phyloP scores from a whole-genome alignment of 768 basidiomycete species.

The Kwoniella pini region DNA sequence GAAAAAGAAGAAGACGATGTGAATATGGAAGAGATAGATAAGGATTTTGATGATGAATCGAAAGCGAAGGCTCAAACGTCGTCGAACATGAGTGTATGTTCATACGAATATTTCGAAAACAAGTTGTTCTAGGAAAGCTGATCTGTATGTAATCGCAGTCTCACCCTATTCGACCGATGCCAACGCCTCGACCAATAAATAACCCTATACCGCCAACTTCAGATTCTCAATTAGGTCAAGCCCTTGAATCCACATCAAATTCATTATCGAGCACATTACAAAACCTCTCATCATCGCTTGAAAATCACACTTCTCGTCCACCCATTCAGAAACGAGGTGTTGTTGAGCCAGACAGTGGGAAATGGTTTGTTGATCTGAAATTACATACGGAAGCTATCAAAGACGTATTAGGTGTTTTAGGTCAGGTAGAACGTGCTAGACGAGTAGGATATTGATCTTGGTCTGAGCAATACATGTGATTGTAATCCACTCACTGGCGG shows the following conservation, averaged over 20 bases:
- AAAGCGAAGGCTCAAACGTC: background rate
- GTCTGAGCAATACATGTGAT: no score
- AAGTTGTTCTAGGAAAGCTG: no score
- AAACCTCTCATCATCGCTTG: slow-evolving; percentile 17
- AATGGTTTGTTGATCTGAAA: slow-evolving; percentile 23
- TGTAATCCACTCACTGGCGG: no score
- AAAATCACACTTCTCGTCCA: slow-evolving; percentile 2
- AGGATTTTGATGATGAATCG: background rate
- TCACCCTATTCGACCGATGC: background rate
- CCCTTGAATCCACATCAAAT: slow-evolving; percentile 4
- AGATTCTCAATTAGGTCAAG: slow-evolving; percentile 3
- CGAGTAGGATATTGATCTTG: slow-evolving; percentile 7
- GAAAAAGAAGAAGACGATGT: slow-evolving; percentile 2
- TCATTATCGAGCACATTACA: slow-evolving; percentile 13
- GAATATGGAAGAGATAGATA: slow-evolving; percentile 14
- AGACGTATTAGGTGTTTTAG: slow-evolving; percentile 20
- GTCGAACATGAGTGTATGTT: background rate
- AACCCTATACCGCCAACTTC: slow-evolving; percentile 1
- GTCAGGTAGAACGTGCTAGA: slow-evolving; percentile 16
- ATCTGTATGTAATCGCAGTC: no score
- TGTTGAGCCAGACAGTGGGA: slow-evolving; percentile 8
- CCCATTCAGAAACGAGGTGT: background rate
- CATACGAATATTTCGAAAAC: no score
- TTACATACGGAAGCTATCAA: slow-evolving; percentile 26
- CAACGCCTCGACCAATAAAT: slow-evolving; percentile 7